These are phyloP conservation scores for Paraglomus brasilianum DNA, from an alignment of 192 early-diverging fungal species.

Conservation along the genomic window DNA sequence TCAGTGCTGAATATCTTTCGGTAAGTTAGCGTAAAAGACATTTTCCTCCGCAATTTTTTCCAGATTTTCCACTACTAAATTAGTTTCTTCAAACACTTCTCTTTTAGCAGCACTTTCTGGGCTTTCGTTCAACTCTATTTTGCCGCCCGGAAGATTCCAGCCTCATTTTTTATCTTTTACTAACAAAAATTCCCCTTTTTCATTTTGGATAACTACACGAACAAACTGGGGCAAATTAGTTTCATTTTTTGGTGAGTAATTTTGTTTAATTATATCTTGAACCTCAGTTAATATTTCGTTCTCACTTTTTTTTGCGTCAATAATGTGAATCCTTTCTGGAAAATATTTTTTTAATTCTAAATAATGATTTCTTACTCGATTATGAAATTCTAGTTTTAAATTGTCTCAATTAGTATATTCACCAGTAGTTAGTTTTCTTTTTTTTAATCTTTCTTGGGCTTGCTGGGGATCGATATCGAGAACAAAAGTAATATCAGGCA, in stretches of 20 bases:
- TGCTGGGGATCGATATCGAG: neutral
- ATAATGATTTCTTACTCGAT: conserved; percentile 10
- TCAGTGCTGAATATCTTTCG: neutral
- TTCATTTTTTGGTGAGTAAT: neutral
- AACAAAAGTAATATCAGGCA: conserved; percentile 21
- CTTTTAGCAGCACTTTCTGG: conserved; percentile 1
- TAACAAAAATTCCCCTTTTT: conserved; percentile 23
- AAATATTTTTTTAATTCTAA: conserved; percentile 18
- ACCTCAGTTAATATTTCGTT: neutral
- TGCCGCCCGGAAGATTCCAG: conserved; percentile 16
- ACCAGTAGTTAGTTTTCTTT: conserved; percentile 1
- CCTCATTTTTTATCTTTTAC: conserved; percentile 25
- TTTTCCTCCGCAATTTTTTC: conserved; percentile 12
- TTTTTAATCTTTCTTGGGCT: conserved; percentile 23
- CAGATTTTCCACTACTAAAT: conserved; percentile 9
- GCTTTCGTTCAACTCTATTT: conserved; percentile 8
- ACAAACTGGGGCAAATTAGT: neutral
- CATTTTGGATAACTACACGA: conserved; percentile 17
- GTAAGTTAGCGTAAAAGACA: conserved; percentile 19
- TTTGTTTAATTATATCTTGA: neutral
- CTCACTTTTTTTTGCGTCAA: neutral
- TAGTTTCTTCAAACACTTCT: conserved; percentile 25
- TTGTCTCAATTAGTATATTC: conserved; percentile 27
- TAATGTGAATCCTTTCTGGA: conserved; percentile 4
- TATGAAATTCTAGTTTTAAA: conserved; percentile 16